These are phyloP conservation scores for Calophaca sinica DNA, from an alignment of 306 rosid genomes.

Conservation along the genomic window DNA sequence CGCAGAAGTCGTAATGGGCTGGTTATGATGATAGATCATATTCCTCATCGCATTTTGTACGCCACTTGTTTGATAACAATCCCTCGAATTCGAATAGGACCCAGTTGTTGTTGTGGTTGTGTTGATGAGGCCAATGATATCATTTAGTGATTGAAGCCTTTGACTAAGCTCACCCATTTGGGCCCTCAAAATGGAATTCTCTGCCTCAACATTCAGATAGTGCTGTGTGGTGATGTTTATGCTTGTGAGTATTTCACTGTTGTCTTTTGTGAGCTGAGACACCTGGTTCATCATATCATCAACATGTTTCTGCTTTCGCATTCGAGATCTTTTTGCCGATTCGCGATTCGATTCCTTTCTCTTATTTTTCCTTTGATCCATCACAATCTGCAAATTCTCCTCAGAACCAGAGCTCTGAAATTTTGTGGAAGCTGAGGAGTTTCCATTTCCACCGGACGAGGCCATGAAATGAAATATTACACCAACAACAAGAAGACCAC, in stretches of 20 bases:
- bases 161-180: conserved; percentile 73
- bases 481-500: too few species aligned
- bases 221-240: conserved; percentile 62
- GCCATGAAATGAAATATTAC: conserved; percentile 52
- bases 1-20: conserved; percentile 71
- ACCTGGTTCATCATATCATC: conserved; percentile 68
- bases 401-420: conserved; percentile 68
- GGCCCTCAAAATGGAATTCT: conserved; percentile 70
- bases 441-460: conserved; percentile 61
- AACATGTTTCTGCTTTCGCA: conserved; percentile 77
- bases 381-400: conserved; percentile 59
- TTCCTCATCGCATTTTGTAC: conserved; percentile 51
- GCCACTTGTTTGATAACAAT: conserved; percentile 32
- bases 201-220: conserved; percentile 59
- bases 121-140: conserved; percentile 60
- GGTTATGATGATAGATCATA: conserved; percentile 46
- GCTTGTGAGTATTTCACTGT: conserved; percentile 57
- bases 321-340: conserved; percentile 84
- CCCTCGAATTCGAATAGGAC: background rate
- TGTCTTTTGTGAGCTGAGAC: conserved; percentile 58
- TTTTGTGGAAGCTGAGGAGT: conserved; percentile 55
- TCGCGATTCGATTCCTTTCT: conserved; percentile 87
- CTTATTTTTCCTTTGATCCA: conserved; percentile 75
- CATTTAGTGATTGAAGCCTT: conserved; percentile 71
- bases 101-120: conserved; percentile 16